phyloP scores from a whole-genome alignment of 1,284 basidiomycete species.

The Cystobasidiaceae sp. region DNA sequence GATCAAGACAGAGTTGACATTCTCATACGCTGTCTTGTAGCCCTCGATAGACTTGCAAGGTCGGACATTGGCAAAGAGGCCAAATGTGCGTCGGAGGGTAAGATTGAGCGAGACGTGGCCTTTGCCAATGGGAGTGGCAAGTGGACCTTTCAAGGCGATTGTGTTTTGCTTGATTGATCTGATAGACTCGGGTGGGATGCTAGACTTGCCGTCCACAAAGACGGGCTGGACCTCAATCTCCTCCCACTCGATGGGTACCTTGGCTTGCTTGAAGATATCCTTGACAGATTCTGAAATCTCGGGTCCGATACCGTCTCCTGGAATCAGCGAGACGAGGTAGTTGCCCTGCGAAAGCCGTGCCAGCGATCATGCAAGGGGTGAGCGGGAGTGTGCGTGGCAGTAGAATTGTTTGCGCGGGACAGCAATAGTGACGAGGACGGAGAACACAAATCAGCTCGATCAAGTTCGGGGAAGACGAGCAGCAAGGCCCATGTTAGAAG shows the following conservation, averaged over 20 bases:
- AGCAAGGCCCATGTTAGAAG: not conserved
- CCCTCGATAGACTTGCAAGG: constrained; percentile 94
- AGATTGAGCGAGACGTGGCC: constrained; percentile 92
- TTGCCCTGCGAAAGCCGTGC: too few species aligned
- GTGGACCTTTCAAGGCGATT: constrained; percentile 92
- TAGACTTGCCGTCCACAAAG: constrained; percentile 81
- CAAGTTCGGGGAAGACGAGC: too few species aligned
- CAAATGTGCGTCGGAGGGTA: constrained; percentile 93
- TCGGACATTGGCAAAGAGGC: constrained; percentile 96
- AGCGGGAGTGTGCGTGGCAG: too few species aligned
- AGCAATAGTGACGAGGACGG: not conserved
- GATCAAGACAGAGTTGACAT: constrained; percentile 96
- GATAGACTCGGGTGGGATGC: constrained; percentile 89
- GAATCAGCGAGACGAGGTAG: constrained; percentile 31
- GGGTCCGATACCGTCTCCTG: constrained; percentile 65
- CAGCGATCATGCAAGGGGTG: too few species aligned
- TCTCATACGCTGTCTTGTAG: constrained; percentile 96
- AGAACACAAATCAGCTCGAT: not conserved
- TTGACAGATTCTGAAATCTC: constrained; percentile 97
- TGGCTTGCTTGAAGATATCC: constrained; percentile 82
- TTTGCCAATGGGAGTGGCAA: constrained; percentile 70
- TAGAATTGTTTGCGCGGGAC: not conserved
- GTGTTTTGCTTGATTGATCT: constrained; percentile 93
- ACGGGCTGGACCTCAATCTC: constrained; percentile 95
- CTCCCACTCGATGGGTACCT: constrained; percentile 96